Evolutionary conservation across 2,329 filamentous ascomycete genomes (phyloP), one percentile per base, ranked within the genome.

Genomic region (Alternaria longipes): DNA sequence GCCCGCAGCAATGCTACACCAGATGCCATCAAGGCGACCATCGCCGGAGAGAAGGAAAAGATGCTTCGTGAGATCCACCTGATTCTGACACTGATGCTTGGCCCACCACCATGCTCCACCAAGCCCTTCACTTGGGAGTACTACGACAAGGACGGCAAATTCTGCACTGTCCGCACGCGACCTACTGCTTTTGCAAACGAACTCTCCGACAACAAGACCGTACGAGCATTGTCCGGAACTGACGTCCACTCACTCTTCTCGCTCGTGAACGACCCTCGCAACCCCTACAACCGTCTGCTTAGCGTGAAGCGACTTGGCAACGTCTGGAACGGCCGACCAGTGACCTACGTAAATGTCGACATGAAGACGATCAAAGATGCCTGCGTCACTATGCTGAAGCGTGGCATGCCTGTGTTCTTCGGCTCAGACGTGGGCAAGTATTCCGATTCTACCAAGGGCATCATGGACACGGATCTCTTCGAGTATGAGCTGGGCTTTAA

Each of bases 401-500:
- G 89, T 11, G 92, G 92, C 1, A 81, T 92, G 5, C 93, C 93
- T 9, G 87, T 97, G 52, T 97, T 97, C 84, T 97, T 97, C 75
- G 93, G 93, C 58, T 91, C 87, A 52, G 93, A 97, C 71, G 93
- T 97, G 0, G 93, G 92, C 64, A 91, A 97, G 77, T 94, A 90
- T 78, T 91, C 87, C 57, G 89, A 94, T 74, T 82, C 81, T 0
- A 70, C 70, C 1, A 84, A 85, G 3, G 93, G 93, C 16, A 88
- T 97, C 74, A 93, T 97, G 91, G 93, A 97, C 76, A 85, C 90
- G 1, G 84, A 86, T 1, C 82, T 97, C 5, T 87, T 90, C 71
- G 90, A 95, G 78, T 95, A 94, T 78, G 86, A 91, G 69, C 86
- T 96, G 1, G 93, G 91, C n/a, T 93, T 97, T 79, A 92, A 93